These are phyloP conservation scores for Dillenia suffruticosa DNA, from an alignment of 164 flowering plant genomes.

Conservation along the genomic window DNA sequence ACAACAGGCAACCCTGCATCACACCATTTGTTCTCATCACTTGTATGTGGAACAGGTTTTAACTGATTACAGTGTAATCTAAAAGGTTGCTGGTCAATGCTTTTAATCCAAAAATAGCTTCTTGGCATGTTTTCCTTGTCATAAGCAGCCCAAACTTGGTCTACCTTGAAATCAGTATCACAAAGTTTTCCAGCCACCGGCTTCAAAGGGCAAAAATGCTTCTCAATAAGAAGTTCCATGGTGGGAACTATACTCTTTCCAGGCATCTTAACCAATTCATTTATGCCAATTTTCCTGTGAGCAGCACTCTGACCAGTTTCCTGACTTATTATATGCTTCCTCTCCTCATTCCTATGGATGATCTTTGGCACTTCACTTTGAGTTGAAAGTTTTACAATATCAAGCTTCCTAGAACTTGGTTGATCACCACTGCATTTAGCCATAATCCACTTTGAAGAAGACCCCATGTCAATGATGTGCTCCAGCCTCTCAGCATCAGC, in stretches of 20 bases:
- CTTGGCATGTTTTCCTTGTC: conserved; percentile 7
- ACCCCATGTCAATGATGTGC: not conserved
- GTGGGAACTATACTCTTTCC: not conserved
- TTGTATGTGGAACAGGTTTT: conserved; percentile 32
- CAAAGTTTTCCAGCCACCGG: not conserved
- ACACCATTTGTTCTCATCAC: conserved; percentile 40
- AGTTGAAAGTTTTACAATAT: too few species aligned
- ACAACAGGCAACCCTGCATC: conserved; percentile 44
- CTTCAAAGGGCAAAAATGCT: not conserved
- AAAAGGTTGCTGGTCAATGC: not conserved
- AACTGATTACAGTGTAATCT: conserved; percentile 31
- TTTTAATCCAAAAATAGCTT: conserved; percentile 13
- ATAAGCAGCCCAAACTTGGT: conserved; percentile 23
- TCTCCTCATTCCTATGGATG: too few species aligned
- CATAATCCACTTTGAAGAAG: conserved; percentile 9
- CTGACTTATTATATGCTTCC: too few species aligned
- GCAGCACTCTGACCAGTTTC: not conserved
- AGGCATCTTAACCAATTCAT: not conserved
- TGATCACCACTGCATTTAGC: not conserved
- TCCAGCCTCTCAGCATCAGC: not conserved
- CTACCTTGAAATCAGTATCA: conserved; percentile 15
- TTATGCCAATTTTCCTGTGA: not conserved
- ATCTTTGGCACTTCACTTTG: too few species aligned
- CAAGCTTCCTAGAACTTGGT: not conserved
- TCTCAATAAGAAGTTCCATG: not conserved